Percentiles rank a stretch among this genome's conserved stretches.
These are phyloP conservation scores for Fraxinus floribunda DNA, from an alignment of 305 asterid genomes.

Conservation along the genomic window DNA sequence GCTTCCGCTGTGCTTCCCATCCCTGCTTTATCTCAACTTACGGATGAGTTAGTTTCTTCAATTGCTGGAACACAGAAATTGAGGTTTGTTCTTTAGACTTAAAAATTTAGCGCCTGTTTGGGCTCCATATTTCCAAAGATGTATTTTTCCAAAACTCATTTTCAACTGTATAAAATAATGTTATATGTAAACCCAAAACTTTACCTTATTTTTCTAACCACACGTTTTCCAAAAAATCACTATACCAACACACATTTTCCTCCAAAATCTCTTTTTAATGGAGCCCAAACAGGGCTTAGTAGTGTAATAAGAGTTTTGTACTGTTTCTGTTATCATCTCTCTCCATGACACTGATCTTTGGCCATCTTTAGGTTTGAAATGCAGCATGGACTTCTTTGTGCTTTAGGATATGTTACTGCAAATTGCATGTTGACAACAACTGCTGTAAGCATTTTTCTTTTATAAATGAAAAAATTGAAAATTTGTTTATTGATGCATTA, in stretches of 20 bases:
- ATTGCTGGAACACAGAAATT: slow-evolving; percentile 60
- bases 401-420: slow-evolving; percentile 89
- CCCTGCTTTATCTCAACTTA: slow-evolving; percentile 62
- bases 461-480: not conserved
- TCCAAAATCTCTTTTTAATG: not conserved
- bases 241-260: not conserved
- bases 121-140: not conserved
- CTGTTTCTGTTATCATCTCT: slow-evolving; percentile 17
- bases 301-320: slow-evolving; percentile 12
- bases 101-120: not conserved
- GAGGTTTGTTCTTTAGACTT: slow-evolving; percentile 52
- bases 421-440: slow-evolving; percentile 66
- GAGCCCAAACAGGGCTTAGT: not conserved
- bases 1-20: slow-evolving; percentile 74
- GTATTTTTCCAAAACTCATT: not conserved
- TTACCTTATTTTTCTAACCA: not conserved
- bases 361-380: slow-evolving; percentile 68
- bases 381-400: slow-evolving; percentile 79
- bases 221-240: not conserved
- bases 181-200: not conserved
- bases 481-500: not conserved
- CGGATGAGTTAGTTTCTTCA: slow-evolving; percentile 61
- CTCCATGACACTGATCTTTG: slow-evolving; percentile 13
- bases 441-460: slow-evolving; percentile 58
- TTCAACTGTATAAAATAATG: not conserved